Percentiles rank a stretch among this genome's conserved stretches.
Conservation (phyloP, 164 flowering plant genomes). For the Liquidambar formosana region DNA sequence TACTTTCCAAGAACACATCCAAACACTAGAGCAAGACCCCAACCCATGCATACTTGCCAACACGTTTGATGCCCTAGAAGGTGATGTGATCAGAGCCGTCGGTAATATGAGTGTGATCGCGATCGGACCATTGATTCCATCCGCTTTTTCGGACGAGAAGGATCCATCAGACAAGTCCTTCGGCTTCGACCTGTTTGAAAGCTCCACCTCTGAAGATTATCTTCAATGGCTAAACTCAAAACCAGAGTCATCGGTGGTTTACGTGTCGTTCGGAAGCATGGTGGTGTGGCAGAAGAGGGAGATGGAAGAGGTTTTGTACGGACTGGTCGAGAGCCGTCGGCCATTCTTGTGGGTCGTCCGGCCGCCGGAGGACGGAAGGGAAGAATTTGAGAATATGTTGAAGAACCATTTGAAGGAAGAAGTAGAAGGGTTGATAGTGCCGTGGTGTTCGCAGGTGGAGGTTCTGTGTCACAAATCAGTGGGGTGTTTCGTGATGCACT, state of each 20-base stretch:
- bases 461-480: constrained; percentile 33
- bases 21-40: neutral
- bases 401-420: neutral
- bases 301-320: constrained; percentile 36
- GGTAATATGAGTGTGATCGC: constrained; percentile 5
- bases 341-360: constrained; percentile 53
- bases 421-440: constrained; percentile 8
- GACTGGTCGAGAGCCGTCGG: constrained; percentile 20
- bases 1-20: constrained; percentile 9
- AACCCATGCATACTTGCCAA: constrained; percentile 16
- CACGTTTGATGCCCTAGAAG: constrained; percentile 22
- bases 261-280: constrained; percentile 19
- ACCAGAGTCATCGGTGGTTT: constrained; percentile 13
- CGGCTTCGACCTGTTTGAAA: constrained; percentile 7
- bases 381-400: neutral
- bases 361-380: constrained; percentile 1
- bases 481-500: constrained; percentile 47
- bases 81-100: constrained; percentile 2
- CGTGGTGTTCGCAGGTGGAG: constrained; percentile 14
- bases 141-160: constrained; percentile 1
- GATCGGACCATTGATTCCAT: constrained; percentile 22
- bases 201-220: constrained; percentile 2
- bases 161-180: constrained; percentile 4
- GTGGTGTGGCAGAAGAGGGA: constrained; percentile 11
- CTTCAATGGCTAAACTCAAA: constrained; percentile 22